phyloP scores from a whole-genome alignment of 208 protist species.

The Zelonia costaricensis region DNA sequence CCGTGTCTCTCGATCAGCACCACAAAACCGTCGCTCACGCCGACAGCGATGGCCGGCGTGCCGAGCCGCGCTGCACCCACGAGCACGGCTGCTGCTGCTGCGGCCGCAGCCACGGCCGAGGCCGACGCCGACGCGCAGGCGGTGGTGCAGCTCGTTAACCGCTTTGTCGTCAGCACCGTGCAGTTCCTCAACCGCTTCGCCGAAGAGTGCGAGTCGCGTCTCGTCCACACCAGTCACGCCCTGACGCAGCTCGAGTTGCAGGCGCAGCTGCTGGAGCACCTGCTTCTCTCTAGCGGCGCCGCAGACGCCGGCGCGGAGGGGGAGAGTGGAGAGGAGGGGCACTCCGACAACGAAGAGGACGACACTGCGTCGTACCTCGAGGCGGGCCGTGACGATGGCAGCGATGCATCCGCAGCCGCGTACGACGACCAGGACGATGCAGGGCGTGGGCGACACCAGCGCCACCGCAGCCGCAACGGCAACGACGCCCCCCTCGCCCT shows the following conservation, averaged over 20 bases:
- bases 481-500: too few species aligned
- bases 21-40: too few species aligned
- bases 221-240: slow-evolving; percentile 37
- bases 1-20: too few species aligned
- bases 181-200: slow-evolving; percentile 88
- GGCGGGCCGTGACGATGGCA: not conserved
- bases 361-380: not conserved
- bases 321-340: slow-evolving; percentile 15
- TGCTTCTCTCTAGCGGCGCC: slow-evolving; percentile 40
- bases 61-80: not conserved
- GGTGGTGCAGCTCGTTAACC: slow-evolving; percentile 66
- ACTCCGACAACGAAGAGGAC: slow-evolving; percentile 11
- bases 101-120: slow-evolving; percentile 4
- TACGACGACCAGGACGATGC: not conserved
- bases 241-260: slow-evolving; percentile 71
- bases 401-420: not conserved
- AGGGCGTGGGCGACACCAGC: not conserved
- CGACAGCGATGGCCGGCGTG: too few species aligned
- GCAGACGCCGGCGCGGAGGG: slow-evolving; percentile 14
- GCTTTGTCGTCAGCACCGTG: slow-evolving; percentile 71
- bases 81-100: not conserved
- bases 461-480: too few species aligned
- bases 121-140: slow-evolving; percentile 41
- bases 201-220: slow-evolving; percentile 63
- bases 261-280: slow-evolving; percentile 68